These are phyloP conservation scores for Bremia lactucae DNA, from an alignment of 352 stramenopile species.

Conservation along the genomic window DNA sequence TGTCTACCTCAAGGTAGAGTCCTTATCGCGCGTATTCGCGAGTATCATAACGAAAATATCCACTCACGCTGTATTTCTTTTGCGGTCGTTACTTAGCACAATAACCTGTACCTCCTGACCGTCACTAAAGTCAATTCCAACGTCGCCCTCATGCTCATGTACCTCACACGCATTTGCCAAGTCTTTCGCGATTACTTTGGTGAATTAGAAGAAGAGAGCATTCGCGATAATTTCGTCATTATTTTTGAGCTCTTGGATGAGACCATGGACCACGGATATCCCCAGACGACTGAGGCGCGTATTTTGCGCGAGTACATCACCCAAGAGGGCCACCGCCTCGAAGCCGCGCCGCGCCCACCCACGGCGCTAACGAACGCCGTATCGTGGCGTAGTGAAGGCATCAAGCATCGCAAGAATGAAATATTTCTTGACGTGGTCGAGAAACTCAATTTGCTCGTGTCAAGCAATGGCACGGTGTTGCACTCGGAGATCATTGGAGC, in stretches of 20 bases:
- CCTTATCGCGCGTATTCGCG: too few species aligned
- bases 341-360: constrained; percentile 86
- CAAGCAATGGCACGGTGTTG: constrained; percentile 95
- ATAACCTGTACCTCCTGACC: constrained; percentile 98
- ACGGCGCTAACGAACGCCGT: constrained; percentile 98
- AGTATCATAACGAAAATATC: too few species aligned
- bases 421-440: constrained; percentile 99
- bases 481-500: constrained; percentile 97
- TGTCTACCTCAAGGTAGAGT: constrained; percentile 92
- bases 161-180: constrained; percentile 85
- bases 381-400: constrained; percentile 96
- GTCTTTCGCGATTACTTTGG: constrained; percentile 99
- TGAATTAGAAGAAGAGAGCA: constrained; percentile 97
- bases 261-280: constrained; percentile 99
- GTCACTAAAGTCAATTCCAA: constrained; percentile 99
- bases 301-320: constrained; percentile 94
- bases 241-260: constrained; percentile 99
- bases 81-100: constrained; percentile 61
- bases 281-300: constrained; percentile 88
- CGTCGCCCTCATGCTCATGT: constrained; percentile 92
- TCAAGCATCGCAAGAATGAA: constrained; percentile 99
- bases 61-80: constrained; percentile 11
- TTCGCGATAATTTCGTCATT: constrained; percentile 99
- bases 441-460: constrained; percentile 94
- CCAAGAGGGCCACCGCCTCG: constrained; percentile 93